Conservation (phyloP, 805 yeast species). For the Zygosaccharomyces gambellarensis region DNA sequence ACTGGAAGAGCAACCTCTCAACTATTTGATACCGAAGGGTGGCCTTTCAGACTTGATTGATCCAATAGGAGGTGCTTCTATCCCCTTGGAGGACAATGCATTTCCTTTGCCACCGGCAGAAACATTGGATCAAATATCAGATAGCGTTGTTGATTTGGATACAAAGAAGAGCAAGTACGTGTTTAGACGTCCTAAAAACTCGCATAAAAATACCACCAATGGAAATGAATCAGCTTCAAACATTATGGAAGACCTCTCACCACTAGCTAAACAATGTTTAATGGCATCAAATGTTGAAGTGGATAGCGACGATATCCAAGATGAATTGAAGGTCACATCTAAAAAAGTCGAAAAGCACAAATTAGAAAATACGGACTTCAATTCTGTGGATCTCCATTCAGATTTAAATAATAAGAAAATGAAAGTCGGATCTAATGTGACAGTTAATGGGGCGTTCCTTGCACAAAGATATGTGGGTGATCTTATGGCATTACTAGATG, state of each 20-base stretch:
- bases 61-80: slow-evolving; percentile 9
- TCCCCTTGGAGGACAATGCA: slow-evolving; percentile 7
- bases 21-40: slow-evolving; percentile 29
- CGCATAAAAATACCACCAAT: background rate
- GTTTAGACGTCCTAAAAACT: slow-evolving; percentile 19
- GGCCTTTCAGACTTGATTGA: slow-evolving; percentile 17
- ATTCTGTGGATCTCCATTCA: background rate
- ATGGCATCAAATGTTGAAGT: slow-evolving; percentile 5
- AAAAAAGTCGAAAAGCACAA: slow-evolving; percentile 6
- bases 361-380: slow-evolving; percentile 1
- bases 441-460: slow-evolving; percentile 22
- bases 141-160: slow-evolving; percentile 7
- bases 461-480: slow-evolving; percentile 23
- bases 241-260: slow-evolving; percentile 23
- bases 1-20: slow-evolving; percentile 25
- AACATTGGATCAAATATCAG: background rate
- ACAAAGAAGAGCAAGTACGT: slow-evolving; percentile 4
- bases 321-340: background rate
- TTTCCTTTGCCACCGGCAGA: slow-evolving; percentile 9
- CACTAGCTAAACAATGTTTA: slow-evolving; percentile 20
- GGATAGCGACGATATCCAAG: slow-evolving; percentile 4
- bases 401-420: slow-evolving; percentile 12
- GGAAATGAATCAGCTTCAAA: background rate
- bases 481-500: slow-evolving; percentile 12
- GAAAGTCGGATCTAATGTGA: slow-evolving; percentile 18